These are phyloP conservation scores for Aspergillus nanangensis DNA, from an alignment of 495 filamentous ascomycete species.

Conservation along the genomic window DNA sequence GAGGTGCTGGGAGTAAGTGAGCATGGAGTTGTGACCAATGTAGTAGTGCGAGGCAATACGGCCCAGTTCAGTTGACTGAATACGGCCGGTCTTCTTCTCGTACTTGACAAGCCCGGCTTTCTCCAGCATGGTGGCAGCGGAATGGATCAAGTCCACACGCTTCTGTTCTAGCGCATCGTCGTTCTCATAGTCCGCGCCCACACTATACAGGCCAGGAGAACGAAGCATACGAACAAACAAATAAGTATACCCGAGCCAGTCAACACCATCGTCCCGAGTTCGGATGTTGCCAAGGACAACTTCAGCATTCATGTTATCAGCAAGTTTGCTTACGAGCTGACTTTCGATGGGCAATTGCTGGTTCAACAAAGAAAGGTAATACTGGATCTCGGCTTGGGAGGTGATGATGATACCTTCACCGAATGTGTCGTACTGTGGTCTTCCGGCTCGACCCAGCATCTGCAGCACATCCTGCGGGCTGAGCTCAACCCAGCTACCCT, in stretches of 20 bases:
- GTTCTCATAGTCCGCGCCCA: constrained; percentile 91
- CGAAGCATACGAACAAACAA: constrained; percentile 97
- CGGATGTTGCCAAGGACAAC: constrained; percentile 94
- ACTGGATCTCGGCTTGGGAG: constrained; percentile 88
- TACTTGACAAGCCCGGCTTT: constrained; percentile 88
- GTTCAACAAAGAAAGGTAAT: constrained; percentile 93
- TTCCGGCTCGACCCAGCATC: constrained; percentile 96
- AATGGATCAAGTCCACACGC: constrained; percentile 93
- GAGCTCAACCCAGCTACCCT: constrained; percentile 97
- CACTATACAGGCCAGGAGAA: constrained; percentile 92
- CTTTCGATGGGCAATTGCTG: constrained; percentile 97
- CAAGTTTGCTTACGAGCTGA: constrained; percentile 87
- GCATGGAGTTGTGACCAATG: constrained; percentile 93
- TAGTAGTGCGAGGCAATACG: constrained; percentile 98
- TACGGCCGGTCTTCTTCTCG: constrained; percentile 84
- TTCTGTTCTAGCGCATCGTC: constrained; percentile 92
- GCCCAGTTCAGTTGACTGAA: constrained; percentile 91
- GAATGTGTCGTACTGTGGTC: constrained; percentile 95
- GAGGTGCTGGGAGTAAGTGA: constrained; percentile 92
- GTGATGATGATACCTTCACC: constrained; percentile 99
- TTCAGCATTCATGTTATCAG: constrained; percentile 96
- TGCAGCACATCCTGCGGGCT: constrained; percentile 97
- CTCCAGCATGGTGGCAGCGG: constrained; percentile 83
- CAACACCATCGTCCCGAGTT: constrained; percentile 88
- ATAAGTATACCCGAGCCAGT: constrained; percentile 99